Evolutionary conservation across 345 rosid species (phyloP).

Genomic region (Cardamine resedifolia): DNA sequence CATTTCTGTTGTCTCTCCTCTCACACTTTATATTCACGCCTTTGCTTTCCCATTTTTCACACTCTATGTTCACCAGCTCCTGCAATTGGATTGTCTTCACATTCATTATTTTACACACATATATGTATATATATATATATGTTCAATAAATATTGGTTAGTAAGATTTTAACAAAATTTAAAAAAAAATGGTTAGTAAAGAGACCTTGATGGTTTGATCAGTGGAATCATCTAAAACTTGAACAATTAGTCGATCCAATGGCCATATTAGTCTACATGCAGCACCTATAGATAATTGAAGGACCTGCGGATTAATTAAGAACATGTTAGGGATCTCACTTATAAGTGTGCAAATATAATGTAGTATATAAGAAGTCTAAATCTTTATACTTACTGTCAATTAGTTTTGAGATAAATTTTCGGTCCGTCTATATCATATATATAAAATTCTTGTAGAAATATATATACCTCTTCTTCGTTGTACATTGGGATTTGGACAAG

Average conservation of each 20-base stretch:
- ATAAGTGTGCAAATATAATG: not conserved
- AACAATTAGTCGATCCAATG: constrained; percentile 51
- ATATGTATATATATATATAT: too few species aligned
- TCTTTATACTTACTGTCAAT: not conserved
- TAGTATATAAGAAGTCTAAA: not conserved
- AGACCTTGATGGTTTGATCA: constrained; percentile 53
- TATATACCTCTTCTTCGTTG: constrained; percentile 40
- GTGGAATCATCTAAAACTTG: constrained; percentile 71
- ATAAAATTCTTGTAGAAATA: not conserved
- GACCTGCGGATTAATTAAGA: constrained; percentile 40
- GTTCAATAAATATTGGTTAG: not conserved
- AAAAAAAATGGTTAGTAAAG: not conserved
- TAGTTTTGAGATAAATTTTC: not conserved
- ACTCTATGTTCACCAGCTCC: constrained; percentile 37
- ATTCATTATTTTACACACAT: not conserved
- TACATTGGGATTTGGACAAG: constrained; percentile 43
- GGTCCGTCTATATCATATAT: not conserved
- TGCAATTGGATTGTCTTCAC: not conserved
- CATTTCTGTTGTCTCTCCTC: constrained; percentile 49
- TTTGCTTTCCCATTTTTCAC: constrained; percentile 36
- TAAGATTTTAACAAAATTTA: too few species aligned
- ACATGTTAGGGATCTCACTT: not conserved
- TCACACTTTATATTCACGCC: constrained; percentile 40
- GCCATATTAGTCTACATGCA: constrained; percentile 60
- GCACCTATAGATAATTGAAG: constrained; percentile 62